These are phyloP conservation scores for Lyophyllum decastes DNA, from an alignment of 768 basidiomycete species.

Conservation along the genomic window DNA sequence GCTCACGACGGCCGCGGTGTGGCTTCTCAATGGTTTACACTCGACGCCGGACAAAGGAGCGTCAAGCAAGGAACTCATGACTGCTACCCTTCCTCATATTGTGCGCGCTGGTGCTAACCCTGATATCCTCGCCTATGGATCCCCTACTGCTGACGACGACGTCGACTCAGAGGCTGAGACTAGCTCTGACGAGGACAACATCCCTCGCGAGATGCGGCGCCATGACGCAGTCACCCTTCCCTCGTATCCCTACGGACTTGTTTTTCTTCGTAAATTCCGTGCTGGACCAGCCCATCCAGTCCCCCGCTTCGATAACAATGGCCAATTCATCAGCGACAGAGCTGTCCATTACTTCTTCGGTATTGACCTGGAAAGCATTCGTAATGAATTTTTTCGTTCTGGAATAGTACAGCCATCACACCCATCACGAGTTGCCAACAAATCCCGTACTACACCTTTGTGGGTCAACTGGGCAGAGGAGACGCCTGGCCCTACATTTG, in stretches of 20 bases:
- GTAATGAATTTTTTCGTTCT: not conserved
- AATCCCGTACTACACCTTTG: not conserved
- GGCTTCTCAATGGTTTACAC: constrained; percentile 27
- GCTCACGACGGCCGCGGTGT: constrained; percentile 21
- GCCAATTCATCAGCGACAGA: not conserved
- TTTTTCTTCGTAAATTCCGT: not conserved
- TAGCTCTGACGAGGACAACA: not conserved
- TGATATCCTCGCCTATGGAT: constrained; percentile 16
- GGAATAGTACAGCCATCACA: not conserved
- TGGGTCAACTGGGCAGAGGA: not conserved
- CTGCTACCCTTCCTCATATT: constrained; percentile 19
- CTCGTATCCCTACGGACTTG: not conserved
- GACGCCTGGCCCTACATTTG: not conserved
- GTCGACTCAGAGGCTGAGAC: not conserved
- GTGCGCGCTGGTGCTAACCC: constrained; percentile 7
- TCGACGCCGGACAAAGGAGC: constrained; percentile 24
- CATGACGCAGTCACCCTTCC: not conserved
- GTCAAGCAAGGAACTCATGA: constrained; percentile 20
- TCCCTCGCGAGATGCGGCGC: not conserved
- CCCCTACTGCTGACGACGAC: not conserved
- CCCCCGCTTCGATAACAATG: not conserved
- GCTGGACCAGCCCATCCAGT: not conserved
- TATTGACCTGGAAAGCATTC: not conserved
- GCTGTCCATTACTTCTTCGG: not conserved
- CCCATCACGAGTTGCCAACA: not conserved